phyloP scores from a whole-genome alignment of 306 rosid genomes.

The Cucurbita ficifolia region DNA sequence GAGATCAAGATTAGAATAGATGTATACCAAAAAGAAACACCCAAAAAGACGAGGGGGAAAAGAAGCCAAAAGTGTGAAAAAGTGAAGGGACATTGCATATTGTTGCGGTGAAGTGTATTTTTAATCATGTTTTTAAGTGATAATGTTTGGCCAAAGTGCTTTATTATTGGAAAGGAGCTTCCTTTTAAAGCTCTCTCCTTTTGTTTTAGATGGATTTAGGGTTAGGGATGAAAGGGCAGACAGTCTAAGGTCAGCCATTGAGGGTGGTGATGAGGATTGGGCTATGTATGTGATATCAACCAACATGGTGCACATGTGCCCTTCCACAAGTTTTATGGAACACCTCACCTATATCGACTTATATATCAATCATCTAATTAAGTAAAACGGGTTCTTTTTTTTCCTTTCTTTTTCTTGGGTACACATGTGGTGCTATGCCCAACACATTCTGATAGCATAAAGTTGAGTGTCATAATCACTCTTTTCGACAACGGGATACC shows the following conservation, averaged over 20 bases:
- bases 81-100: not conserved
- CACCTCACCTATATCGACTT: not conserved
- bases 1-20: not conserved
- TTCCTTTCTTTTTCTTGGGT: not conserved
- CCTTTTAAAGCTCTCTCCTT: not conserved
- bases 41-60: not conserved
- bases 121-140: not conserved
- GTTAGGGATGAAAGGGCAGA: not conserved
- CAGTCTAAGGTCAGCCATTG: not conserved
- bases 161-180: not conserved
- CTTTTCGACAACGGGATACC: no score
- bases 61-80: not conserved
- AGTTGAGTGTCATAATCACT: no score
- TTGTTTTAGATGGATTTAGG: not conserved
- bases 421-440: no score
- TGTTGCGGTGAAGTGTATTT: not conserved
- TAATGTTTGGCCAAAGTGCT: not conserved
- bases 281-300: not conserved
- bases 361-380: not conserved
- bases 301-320: not conserved
- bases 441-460: no score
- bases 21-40: not conserved
- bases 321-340: not conserved
- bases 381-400: not conserved
- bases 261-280: not conserved